Base-by-base conservation (phyloP, 371 early-diverging fungal genomes). In the Parasitella parasitica region DNA sequence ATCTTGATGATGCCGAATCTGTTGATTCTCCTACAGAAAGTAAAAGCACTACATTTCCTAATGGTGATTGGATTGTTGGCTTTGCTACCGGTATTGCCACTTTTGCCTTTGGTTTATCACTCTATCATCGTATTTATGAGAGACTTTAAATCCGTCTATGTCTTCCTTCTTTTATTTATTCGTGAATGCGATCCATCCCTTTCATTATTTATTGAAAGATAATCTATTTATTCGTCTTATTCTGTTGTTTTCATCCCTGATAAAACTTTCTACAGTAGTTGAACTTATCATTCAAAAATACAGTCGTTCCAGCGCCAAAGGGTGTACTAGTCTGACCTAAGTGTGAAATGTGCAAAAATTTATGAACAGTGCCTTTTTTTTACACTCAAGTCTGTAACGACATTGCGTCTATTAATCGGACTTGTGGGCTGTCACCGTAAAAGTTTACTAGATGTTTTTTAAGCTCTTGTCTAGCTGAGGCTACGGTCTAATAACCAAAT, bases 1-100 rank as follows among this genome's bases (percentile, higher is more conserved):
- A 39, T 12, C 28, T 37, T 3, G 41, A 22, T 12, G 50, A 32
- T 34, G 8, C 6, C 35, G 48, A 43, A 46, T 20, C 22, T 13
- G 6, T 26, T 13, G 38, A 54, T 4, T 37, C 37, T 6, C 13
- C n/a, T 18, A 12, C 8, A 38, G 6, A 36, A 16, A 27, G 5
- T 20, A 51, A 64, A 38, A 26, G 43, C 9, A 26, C 36, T 6
- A 20, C 22, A 8, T 12, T 43, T 18, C 43, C 50, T n/a, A 59
- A 54, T 26, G 36, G 54, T 37, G 65, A 64, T 32, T 64, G 59
- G 65, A 8, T 64, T 3, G 55, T 60, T 39, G 66, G 66, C 11
- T 60, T 66, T 41, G 55, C 46, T 26, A 51, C 66, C 30, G 61
- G 66, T 35, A 39, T 51, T 3, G 41, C 49, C 22, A 49, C 66